Conservation (phyloP, 345 rosid genomes). For the Eucalyptus dawsonii region DNA sequence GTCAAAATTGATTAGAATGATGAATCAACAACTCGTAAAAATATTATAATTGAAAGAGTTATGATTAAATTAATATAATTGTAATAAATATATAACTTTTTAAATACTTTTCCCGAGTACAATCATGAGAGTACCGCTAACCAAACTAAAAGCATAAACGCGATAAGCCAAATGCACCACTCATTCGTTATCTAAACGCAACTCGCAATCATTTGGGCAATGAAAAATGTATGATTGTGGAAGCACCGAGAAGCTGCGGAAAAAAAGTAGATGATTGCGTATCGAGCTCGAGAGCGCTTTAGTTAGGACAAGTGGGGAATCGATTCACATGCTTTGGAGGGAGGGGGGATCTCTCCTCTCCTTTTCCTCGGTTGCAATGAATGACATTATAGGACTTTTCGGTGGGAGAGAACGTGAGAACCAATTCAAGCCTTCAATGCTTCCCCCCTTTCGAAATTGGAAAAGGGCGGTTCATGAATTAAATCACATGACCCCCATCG, state of each 20-base stretch:
- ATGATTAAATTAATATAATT: too few relatives aligned
- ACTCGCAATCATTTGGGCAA: not conserved
- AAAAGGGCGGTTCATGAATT: not conserved
- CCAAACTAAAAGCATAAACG: not conserved
- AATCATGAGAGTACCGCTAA: not conserved
- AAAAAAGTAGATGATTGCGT: not conserved
- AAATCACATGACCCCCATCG: not conserved
- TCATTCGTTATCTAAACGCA: not conserved
- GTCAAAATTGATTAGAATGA: fast-evolving
- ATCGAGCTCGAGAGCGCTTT: not conserved
- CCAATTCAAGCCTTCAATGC: not conserved
- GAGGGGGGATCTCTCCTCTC: not conserved
- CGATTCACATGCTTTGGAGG: not conserved
- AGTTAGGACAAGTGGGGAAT: not conserved
- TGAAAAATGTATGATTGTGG: not conserved
- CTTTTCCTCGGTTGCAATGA: not conserved
- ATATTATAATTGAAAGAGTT: fast-evolving
- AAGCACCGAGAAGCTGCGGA: not conserved
- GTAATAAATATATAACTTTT: too few relatives aligned
- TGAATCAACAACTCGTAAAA: too few relatives aligned
- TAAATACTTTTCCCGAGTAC: too few relatives aligned
- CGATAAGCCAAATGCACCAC: not conserved
- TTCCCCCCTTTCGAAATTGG: not conserved
- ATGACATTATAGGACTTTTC: not conserved
- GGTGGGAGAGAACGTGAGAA: not conserved